Evolutionary conservation across 768 basidiomycete species (phyloP).

Genomic region (Trametes punicea): DNA sequence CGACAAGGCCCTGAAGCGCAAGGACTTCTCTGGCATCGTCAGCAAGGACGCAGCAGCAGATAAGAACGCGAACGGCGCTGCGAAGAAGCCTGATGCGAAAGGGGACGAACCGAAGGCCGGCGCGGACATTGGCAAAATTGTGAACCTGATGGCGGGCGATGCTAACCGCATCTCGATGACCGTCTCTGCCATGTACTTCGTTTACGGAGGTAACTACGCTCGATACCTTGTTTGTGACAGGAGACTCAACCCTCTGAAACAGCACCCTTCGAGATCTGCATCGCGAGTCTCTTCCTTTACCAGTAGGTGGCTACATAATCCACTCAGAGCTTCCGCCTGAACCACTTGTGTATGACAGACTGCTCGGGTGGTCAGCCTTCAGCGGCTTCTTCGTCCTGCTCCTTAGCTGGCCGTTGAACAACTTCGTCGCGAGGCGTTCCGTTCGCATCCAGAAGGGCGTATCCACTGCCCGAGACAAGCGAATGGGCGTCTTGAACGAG

Average conservation of each 20-base stretch:
- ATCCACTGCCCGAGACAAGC: conserved; percentile 62
- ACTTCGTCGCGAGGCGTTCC: conserved; percentile 55
- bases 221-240: conserved; percentile 12
- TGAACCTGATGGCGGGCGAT: conserved; percentile 85
- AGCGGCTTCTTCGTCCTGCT: conserved; percentile 69
- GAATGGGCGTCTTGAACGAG: conserved; percentile 78
- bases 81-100: conserved; percentile 31
- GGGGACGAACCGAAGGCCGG: conserved; percentile 60
- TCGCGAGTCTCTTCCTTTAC: conserved; percentile 74
- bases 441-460: conserved; percentile 60
- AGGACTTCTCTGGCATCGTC: conserved; percentile 78
- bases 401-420: conserved; percentile 70
- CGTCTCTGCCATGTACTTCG: conserved; percentile 54
- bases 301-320: conserved; percentile 39
- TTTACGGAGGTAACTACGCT: conserved; percentile 54
- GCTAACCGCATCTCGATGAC: conserved; percentile 57
- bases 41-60: conserved; percentile 42
- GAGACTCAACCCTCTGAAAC: background rate
- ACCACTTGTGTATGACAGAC: conserved; percentile 32
- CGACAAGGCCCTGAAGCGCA: conserved; percentile 81
- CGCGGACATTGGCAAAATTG: conserved; percentile 87
- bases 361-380: conserved; percentile 70
- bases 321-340: background rate
- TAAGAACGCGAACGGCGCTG: conserved; percentile 31
- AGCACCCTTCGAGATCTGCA: conserved; percentile 76